Base-by-base conservation (phyloP, 2,329 filamentous ascomycete species). In the Microsporum audouinii region DNA sequence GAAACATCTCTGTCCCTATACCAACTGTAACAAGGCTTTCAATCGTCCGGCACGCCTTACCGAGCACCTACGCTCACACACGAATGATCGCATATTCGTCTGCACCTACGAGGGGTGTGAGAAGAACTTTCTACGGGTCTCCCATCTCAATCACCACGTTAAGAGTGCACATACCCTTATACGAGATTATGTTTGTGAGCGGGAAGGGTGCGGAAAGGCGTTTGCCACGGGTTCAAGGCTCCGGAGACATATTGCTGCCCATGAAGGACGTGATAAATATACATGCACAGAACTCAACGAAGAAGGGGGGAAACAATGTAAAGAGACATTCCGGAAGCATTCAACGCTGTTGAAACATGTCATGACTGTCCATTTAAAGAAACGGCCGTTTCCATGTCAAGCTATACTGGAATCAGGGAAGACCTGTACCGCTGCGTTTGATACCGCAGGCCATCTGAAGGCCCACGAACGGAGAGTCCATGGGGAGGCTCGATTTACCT, bases 341-440 rank as follows among this genome's bases (percentile, higher is more conserved):
- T 85, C 90, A 65, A 95, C 91, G 0, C 80, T 96, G 14, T 85
- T 91, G 71, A 86, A 88, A 58, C 92, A 97, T 71, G 83, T 96
- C 64, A 84, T 86, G 60, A 83, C 84, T 7, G 86, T 85, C 10
- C 92, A 97, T 72, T 76, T 92, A 43, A 79, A 86, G 33, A 75
- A 87, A 62, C 84, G 86, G 53, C 84, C 89, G 0, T 95, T 85
- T 68, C 79, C 80, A 3, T 97, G 92, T 72, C 77, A 79, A 0
- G 79, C 86, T 61, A 65, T 80, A n/a, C 34, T 57, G 33, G 38
- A 27, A 6, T 57, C 55, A n/a, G 79, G 78, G 5, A 71, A 79
- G 58, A 71, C 72, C 60, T 96, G 92, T 68, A 74, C 76, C 0
- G 81, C 82, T 63, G 85, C 83, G 1, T 96, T 94, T 69, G 86